Evolutionary conservation across 495 filamentous ascomycete species (phyloP).

Genomic region (Elaphomyces granulatus): DNA sequence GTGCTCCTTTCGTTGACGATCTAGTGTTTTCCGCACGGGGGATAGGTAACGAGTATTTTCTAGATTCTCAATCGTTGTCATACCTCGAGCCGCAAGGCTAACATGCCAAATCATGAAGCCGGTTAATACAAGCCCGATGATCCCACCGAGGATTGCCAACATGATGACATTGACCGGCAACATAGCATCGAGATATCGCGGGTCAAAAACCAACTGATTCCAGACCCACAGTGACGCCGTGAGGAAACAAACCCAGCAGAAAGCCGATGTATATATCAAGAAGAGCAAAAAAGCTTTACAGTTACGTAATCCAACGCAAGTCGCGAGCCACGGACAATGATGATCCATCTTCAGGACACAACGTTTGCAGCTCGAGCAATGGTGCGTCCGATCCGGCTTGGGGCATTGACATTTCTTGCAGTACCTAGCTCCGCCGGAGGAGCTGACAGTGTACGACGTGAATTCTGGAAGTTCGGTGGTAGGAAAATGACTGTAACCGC

Average conservation of each 20-base stretch:
- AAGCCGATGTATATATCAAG: slow-evolving; percentile 77
- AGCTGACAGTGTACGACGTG: slow-evolving; percentile 76
- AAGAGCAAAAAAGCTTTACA: slow-evolving; percentile 94
- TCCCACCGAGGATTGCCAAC: slow-evolving; percentile 70
- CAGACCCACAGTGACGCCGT: slow-evolving; percentile 66
- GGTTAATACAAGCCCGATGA: slow-evolving; percentile 75
- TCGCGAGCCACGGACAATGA: slow-evolving; percentile 96
- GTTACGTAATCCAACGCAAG: slow-evolving; percentile 83
- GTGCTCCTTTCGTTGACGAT: slow-evolving; percentile 39
- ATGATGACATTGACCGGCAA: slow-evolving; percentile 87
- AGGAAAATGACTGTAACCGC: slow-evolving; percentile 48
- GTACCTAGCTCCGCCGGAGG: slow-evolving; percentile 68
- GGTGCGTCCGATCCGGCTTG: slow-evolving; percentile 93
- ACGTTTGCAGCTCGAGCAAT: slow-evolving; percentile 82
- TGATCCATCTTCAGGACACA: slow-evolving; percentile 99
- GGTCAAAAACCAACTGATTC: slow-evolving; percentile 55
- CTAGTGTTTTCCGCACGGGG: slow-evolving; percentile 55
- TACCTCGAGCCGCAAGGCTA: slow-evolving; percentile 55
- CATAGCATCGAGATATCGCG: slow-evolving; percentile 46
- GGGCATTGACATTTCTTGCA: slow-evolving; percentile 93
- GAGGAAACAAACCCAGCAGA: slow-evolving; percentile 68
- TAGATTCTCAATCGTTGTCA: slow-evolving; percentile 89
- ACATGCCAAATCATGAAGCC: slow-evolving; percentile 94
- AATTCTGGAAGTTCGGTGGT: slow-evolving; percentile 45
- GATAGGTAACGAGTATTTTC: slow-evolving; percentile 89